A percentile compares a stretch with the other conserved stretches of the same genome.
phyloP scores from a whole-genome alignment of 2,329 filamentous ascomycete species.

The Bipolaris bicolor region DNA sequence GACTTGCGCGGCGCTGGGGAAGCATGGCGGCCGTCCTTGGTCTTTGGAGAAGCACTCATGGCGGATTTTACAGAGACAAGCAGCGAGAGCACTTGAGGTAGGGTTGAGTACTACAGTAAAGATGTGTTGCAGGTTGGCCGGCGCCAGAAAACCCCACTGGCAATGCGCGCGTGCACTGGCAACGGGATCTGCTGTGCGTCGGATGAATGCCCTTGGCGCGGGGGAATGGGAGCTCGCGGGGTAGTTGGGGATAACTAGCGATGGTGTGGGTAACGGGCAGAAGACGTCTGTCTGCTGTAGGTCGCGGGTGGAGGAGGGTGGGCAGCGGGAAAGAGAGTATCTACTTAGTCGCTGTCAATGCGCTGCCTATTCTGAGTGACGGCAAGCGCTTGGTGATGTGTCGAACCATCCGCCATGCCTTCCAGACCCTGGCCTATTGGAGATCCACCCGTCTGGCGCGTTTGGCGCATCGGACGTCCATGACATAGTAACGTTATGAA shows the following conservation, averaged over 20 bases:
- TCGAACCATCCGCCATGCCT: constrained; percentile 18
- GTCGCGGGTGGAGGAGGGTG: constrained; percentile 1
- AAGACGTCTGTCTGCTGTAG: not conserved
- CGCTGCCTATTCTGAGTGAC: constrained; percentile 22
- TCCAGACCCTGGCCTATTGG: constrained; percentile 15
- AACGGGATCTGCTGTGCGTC: constrained; percentile 33
- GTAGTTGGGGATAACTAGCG: constrained; percentile 8
- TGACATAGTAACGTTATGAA: not conserved
- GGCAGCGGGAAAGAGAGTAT: not conserved
- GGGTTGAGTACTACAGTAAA: constrained; percentile 28
- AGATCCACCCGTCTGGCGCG: constrained; percentile 8
- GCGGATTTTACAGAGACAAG: constrained; percentile 23
- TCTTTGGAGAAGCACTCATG: constrained; percentile 47
- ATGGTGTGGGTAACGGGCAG: not conserved
- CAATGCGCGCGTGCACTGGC: constrained; percentile 35
- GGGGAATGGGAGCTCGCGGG: constrained; percentile 31
- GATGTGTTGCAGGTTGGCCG: constrained; percentile 20
- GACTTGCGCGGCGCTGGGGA: constrained; percentile 34
- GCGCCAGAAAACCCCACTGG: constrained; percentile 27
- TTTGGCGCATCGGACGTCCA: constrained; percentile 6
- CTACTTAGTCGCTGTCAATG: constrained; percentile 6
- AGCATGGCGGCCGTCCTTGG: constrained; percentile 33
- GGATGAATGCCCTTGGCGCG: constrained; percentile 36
- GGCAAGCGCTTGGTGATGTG: constrained; percentile 34
- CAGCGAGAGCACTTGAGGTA: constrained; percentile 28